These are phyloP conservation scores for Xylariomycetidae sp. DNA, from an alignment of 2,329 filamentous ascomycete species.

Conservation along the genomic window DNA sequence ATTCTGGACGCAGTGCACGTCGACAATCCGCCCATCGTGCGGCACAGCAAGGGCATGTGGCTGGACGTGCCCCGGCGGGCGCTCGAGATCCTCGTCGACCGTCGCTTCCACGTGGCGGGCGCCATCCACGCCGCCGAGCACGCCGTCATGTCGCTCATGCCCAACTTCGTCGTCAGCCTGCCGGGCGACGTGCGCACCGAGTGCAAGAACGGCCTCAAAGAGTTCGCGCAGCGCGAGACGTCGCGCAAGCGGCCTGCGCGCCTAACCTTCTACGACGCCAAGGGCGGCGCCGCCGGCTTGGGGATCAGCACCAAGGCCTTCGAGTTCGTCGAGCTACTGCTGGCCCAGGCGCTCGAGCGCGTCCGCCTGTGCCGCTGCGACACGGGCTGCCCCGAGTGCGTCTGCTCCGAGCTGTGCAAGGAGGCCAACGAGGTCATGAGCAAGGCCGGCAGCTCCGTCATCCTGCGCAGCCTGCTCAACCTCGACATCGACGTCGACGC, in stretches of 20 bases:
- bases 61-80: conserved; percentile 79
- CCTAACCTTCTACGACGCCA: conserved; percentile 91
- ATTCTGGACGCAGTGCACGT: conserved; percentile 91
- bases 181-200: conserved; percentile 92
- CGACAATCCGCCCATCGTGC: conserved; percentile 85
- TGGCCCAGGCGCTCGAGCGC: conserved; percentile 70
- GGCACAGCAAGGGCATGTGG: conserved; percentile 89
- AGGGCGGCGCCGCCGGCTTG: conserved; percentile 76
- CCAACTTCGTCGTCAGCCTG: conserved; percentile 84
- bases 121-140: conserved; percentile 95
- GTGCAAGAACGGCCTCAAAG: conserved; percentile 85
- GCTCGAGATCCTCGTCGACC: conserved; percentile 70
- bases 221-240: conserved; percentile 69
- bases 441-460: conserved; percentile 79
- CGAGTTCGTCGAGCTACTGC: conserved; percentile 78
- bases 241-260: conserved; percentile 78
- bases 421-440: conserved; percentile 90
- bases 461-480: conserved; percentile 71
- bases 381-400: conserved; percentile 85
- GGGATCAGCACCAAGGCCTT: conserved; percentile 92
- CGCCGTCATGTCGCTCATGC: conserved; percentile 79
- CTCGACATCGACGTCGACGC: conserved; percentile 75
- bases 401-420: conserved; percentile 78
- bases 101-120: conserved; percentile 74
- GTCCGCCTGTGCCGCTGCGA: conserved; percentile 73